phyloP scores from a whole-genome alignment of 2,329 filamentous ascomycete species.

The Fusarium udum region DNA sequence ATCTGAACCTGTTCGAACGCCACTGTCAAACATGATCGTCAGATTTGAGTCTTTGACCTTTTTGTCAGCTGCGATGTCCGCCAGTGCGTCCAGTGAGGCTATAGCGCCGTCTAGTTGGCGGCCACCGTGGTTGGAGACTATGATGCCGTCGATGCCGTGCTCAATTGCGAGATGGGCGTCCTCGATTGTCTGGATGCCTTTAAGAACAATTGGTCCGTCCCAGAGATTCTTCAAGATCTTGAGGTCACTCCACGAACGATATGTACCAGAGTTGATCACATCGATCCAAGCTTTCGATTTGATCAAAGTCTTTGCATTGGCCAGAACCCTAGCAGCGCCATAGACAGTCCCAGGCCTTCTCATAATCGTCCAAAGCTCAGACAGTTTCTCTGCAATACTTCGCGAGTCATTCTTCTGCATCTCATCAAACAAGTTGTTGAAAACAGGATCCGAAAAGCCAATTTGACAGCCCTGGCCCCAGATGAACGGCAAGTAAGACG shows the following conservation, averaged over 20 bases:
- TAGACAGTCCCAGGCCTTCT: slow-evolving; percentile 34
- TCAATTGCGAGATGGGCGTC: slow-evolving; percentile 52
- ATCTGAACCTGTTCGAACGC: slow-evolving; percentile 53
- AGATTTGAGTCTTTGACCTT: slow-evolving; percentile 49
- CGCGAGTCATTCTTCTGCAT: slow-evolving; percentile 29
- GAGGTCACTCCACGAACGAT: slow-evolving; percentile 70
- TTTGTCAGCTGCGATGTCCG: slow-evolving; percentile 63
- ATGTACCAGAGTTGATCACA: slow-evolving; percentile 49
- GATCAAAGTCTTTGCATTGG: slow-evolving; percentile 14
- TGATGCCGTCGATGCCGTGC: slow-evolving; percentile 51
- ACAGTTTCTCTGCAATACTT: slow-evolving; percentile 11
- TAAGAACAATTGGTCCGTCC: slow-evolving; percentile 61
- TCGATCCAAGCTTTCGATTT: slow-evolving; percentile 39
- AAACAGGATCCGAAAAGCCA: slow-evolving; percentile 74
- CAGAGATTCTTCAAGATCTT: slow-evolving; percentile 67
- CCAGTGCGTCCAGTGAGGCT: slow-evolving; percentile 63
- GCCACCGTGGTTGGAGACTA: slow-evolving; percentile 56
- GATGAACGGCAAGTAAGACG: slow-evolving; percentile 68
- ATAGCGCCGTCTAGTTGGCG: slow-evolving; percentile 53
- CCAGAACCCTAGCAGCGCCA: slow-evolving; percentile 34
- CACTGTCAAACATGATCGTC: slow-evolving; percentile 63
- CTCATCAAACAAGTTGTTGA: slow-evolving; percentile 47
- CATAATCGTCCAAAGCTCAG: slow-evolving; percentile 34
- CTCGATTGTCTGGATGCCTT: slow-evolving; percentile 53
- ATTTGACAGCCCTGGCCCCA: slow-evolving; percentile 66